phyloP scores from a whole-genome alignment of 495 filamentous ascomycete genomes.

The Hypoxylon fragiforme region DNA sequence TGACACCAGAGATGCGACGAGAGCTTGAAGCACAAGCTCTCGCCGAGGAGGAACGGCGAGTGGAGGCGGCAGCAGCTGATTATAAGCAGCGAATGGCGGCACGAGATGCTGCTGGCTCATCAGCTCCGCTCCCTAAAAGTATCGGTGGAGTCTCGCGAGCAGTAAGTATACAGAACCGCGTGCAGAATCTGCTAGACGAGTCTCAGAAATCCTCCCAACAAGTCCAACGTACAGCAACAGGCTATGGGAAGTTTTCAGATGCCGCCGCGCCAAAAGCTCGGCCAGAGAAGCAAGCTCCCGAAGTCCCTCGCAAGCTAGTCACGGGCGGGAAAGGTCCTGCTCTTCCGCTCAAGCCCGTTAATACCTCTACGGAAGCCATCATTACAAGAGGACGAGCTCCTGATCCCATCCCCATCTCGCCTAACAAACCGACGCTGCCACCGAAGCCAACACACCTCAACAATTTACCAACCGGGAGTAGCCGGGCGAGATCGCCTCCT shows the following conservation, averaged over 20 bases:
- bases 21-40: constrained; percentile 86
- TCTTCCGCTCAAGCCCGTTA: constrained; percentile 29
- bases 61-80: constrained; percentile 88
- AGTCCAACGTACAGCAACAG: constrained; percentile 74
- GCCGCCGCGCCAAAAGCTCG: constrained; percentile 28
- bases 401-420: constrained; percentile 18
- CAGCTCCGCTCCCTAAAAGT: constrained; percentile 47
- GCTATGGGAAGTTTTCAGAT: constrained; percentile 85
- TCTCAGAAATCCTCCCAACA: constrained; percentile 59
- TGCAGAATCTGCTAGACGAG: constrained; percentile 84
- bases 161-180: constrained; percentile 83
- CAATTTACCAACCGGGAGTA: constrained; percentile 46
- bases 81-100: constrained; percentile 78
- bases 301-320: constrained; percentile 24
- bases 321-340: constrained; percentile 15
- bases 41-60: constrained; percentile 87
- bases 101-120: constrained; percentile 48
- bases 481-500: constrained; percentile 40
- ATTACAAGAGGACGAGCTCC: constrained; percentile 23
- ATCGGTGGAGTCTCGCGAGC: constrained; percentile 67
- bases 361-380: constrained; percentile 22
- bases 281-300: constrained; percentile 31
- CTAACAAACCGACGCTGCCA: constrained; percentile 27
- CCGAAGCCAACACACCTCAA: constrained; percentile 59
- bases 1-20: constrained; percentile 86